These are phyloP conservation scores for Solanum commersonii DNA, from an alignment of 257 asterid genomes.

Conservation along the genomic window DNA sequence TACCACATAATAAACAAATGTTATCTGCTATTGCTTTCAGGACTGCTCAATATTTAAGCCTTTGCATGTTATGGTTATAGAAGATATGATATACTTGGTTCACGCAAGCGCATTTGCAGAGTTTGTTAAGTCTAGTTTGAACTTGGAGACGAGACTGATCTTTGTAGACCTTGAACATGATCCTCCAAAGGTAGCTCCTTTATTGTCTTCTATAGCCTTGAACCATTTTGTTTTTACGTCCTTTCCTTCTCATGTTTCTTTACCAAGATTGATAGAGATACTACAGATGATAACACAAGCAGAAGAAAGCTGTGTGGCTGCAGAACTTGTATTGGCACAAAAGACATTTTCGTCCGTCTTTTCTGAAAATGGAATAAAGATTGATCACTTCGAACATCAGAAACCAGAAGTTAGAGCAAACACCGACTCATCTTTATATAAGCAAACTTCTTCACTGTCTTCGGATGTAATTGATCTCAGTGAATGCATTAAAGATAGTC, in stretches of 20 bases:
- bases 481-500: conserved; percentile 50
- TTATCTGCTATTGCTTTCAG: conserved; percentile 22
- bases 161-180: conserved; percentile 65
- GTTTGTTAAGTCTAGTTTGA: conserved; percentile 36
- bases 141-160: conserved; percentile 21
- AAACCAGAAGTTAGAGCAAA: neutral
- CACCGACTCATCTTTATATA: conserved; percentile 13
- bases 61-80: conserved; percentile 64
- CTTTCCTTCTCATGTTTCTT: neutral
- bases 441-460: conserved; percentile 16
- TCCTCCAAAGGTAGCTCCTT: conserved; percentile 54
- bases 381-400: conserved; percentile 20
- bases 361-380: conserved; percentile 14
- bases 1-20: neutral
- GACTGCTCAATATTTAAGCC: conserved; percentile 42
- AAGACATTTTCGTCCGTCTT: conserved; percentile 40
- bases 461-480: conserved; percentile 57
- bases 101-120: conserved; percentile 37
- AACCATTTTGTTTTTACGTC: neutral
- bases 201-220: neutral
- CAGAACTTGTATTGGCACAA: conserved; percentile 56
- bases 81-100: conserved; percentile 73
- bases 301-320: conserved; percentile 24
- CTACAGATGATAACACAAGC: conserved; percentile 35
- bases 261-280: neutral